These are phyloP conservation scores for Pouteria glomerata DNA, from an alignment of 148 eudicot genomes.

Conservation along the genomic window DNA sequence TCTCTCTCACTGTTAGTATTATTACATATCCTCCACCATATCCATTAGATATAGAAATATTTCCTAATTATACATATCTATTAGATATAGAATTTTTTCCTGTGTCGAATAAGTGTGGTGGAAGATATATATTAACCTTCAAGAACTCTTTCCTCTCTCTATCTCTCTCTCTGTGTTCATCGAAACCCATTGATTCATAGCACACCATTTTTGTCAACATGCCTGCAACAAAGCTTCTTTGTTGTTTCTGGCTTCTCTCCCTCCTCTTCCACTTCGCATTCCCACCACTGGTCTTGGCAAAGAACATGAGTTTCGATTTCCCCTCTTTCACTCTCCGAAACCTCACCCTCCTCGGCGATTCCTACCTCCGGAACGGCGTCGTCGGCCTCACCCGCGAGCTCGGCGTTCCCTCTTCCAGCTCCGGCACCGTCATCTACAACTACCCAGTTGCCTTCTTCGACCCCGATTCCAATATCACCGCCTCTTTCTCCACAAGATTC, in stretches of 20 bases:
- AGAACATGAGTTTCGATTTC: conserved; percentile 42
- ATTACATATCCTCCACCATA: too few relatives aligned
- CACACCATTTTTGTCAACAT: conserved; percentile 2
- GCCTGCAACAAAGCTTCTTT: conserved; percentile 39
- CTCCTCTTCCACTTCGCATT: conserved; percentile 4
- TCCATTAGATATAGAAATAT: too few relatives aligned
- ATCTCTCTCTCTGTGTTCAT: background rate
- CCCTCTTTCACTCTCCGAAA: conserved; percentile 46
- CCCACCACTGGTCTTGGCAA: conserved; percentile 14
- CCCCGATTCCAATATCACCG: conserved; percentile 36
- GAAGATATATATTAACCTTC: background rate
- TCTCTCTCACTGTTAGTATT: background rate
- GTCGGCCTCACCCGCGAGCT: conserved; percentile 59
- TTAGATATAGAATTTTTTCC: too few relatives aligned
- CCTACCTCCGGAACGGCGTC: conserved; percentile 56
- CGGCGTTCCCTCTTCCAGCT: conserved; percentile 61
- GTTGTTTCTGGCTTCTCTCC: conserved; percentile 22
- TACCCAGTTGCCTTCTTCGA: conserved; percentile 54
- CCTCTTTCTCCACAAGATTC: conserved; percentile 75
- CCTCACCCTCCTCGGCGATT: conserved; percentile 73
- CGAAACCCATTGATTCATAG: background rate
- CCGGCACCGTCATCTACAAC: conserved; percentile 66
- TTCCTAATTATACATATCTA: too few relatives aligned
- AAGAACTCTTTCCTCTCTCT: conserved; percentile 8
- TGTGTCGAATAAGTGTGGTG: too few relatives aligned